These are phyloP conservation scores for Pestalotiopsis sp. DNA, from an alignment of 2,329 filamentous ascomycete genomes.

Conservation along the genomic window DNA sequence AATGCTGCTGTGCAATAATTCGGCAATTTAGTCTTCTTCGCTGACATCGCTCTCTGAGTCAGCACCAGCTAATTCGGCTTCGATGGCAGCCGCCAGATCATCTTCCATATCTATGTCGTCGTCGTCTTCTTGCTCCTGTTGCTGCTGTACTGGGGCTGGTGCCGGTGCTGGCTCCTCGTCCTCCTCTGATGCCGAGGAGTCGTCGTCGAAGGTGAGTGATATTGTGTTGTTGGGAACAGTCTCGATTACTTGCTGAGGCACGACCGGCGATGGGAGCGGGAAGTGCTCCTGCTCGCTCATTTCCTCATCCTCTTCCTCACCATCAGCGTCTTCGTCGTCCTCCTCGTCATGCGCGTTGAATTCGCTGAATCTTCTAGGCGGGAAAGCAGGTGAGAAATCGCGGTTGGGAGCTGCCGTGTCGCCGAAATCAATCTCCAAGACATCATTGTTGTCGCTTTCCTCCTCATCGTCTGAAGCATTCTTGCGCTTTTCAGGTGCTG, in stretches of 20 bases:
- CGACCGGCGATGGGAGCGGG: constrained; percentile 57
- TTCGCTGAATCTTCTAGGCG: constrained; percentile 54
- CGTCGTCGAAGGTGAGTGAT: constrained; percentile 26
- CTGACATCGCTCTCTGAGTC: constrained; percentile 34
- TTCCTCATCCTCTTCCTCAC: constrained; percentile 45
- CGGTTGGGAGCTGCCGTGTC: constrained; percentile 34
- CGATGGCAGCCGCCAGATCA: constrained; percentile 32
- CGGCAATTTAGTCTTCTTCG: constrained; percentile 33
- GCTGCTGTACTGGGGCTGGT: background rate
- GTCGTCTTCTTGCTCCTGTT: background rate
- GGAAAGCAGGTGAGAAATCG: constrained; percentile 54
- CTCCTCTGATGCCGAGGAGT: constrained; percentile 26
- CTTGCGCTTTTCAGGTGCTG: constrained; percentile 33
- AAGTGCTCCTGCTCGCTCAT: constrained; percentile 42
- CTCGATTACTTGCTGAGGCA: constrained; percentile 32
- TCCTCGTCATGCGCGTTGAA: constrained; percentile 50
- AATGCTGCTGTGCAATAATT: background rate
- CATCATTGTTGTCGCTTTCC: constrained; percentile 57
- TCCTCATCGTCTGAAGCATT: constrained; percentile 44
- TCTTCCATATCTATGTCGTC: constrained; percentile 35
- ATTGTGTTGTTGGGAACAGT: constrained; percentile 10
- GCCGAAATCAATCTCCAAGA: constrained; percentile 62
- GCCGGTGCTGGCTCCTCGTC: constrained; percentile 34
- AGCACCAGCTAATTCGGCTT: constrained; percentile 26
- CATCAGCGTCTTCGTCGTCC: constrained; percentile 46